Base-by-base conservation (phyloP, 148 eudicot species). In the Gaultheria prostrata region DNA sequence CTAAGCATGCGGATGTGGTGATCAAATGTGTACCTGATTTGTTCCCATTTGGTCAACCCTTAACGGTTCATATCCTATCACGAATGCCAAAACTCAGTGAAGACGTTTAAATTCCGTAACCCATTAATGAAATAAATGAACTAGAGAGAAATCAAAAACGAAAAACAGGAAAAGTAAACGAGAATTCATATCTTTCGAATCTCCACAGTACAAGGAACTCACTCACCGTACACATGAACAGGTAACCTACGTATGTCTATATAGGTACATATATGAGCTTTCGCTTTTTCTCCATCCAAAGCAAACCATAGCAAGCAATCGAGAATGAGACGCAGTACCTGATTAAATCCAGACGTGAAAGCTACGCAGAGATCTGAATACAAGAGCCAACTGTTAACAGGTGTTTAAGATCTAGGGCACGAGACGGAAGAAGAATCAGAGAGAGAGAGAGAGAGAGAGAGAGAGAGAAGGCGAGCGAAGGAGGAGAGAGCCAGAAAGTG, bases 331-430 rank as follows among this genome's bases (percentile, higher is more conserved):
- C 21, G 33, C 77, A 49, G 30, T 71, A 82, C 83, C 83, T 71
- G 65, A 82, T 82, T 39, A 18, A 76, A 81, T 48, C 69, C 4
- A 67, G 46, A 65, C 76, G 83, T 17, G 56, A 9, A 46, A 69
- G 75, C 43, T 65, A 49, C 83, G 6, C 28, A 50, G 73, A 43
- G 77, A 53, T 82, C 53, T 30, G 43, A 39, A 39, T 39, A 39
- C 78, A n/a, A 59, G 57, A 72, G 53, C 21, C 72, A 56, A 26
- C 6, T 39, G 20, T 59, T 18, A 30, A 11, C 48, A 8, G 84
- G 30, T 57, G 71, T n/a, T 82, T 43, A 75, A 71, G 85, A 83
- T 83, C 85, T 83, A 83, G 85, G 84, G 72, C 80, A 82, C 12
- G 57, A 32, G 61, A 81, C 39, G 45, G 61, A 81, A 69, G 77